Evolutionary conservation across 345 rosid genomes (phyloP), one percentile per base, ranked within the genome.

Genomic region (Euphorbia lathyris): DNA sequence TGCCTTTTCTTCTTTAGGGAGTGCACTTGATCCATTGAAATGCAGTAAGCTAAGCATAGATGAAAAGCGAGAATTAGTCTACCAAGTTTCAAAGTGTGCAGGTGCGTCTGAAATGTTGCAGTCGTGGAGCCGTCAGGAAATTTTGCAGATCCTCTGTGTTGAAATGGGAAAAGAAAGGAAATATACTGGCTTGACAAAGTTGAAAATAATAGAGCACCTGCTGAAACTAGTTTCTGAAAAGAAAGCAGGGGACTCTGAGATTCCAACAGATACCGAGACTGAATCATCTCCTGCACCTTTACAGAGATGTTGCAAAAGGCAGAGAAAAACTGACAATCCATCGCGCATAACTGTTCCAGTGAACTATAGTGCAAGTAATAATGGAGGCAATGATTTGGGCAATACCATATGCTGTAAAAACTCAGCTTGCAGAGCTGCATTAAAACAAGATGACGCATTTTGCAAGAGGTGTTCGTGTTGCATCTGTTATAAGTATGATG

Each of bases 141-240:
- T 96, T 64, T 76, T 96, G 76, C 88, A 92, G 84, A 86, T 96
- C 74, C 86, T 95, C 25, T 92, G 97, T 77, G 90, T 82, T 14
- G 99, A 88, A 83, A 90, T 90, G 99, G 97, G 99, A 53, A 96
- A 92, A 80, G 93, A 96, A 81, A 90, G 99, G 87, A 96, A 92
- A 73, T 96, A 96, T 77, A 92, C 98, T 16, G 97, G 98, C 72
- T 79, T 96, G 70, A 77, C 90, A 52, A 96, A 96, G 83, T 79
- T 90, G 36, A 96, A 92, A 83, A 92, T 96, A 60, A 96, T 96
- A 1, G 95, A 96, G 72, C 88, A 92, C 72, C 96, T 96, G 27
- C 69, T 96, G 29, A 90, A 79, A 80, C 82, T 89, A 60, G 86
- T 96, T 3, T 83, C 93, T 68, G 94, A 89, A 69, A 89, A 87